A percentile compares a stretch with the other conserved stretches of the same genome.
Conservation (phyloP, 352 stramenopile genomes). For the Proteromonas lacertae region DNA sequence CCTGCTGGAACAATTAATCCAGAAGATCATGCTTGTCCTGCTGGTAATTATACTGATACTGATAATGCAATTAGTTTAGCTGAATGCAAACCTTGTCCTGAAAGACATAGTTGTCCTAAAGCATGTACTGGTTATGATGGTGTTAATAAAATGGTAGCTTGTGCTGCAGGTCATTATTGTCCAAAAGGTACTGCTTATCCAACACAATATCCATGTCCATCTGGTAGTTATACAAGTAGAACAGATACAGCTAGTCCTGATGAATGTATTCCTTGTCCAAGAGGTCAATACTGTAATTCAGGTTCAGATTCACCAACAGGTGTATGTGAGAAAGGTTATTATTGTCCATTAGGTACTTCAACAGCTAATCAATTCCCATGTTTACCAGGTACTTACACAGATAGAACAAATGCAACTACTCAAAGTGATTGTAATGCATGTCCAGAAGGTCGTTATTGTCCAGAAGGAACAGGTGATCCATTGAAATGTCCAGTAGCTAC, state of each 20-base stretch:
- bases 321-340: constrained; percentile 9
- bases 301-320: constrained; percentile 2
- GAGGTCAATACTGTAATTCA: constrained; percentile 26
- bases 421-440: constrained; percentile 1
- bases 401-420: constrained; percentile 2
- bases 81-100: not conserved
- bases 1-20: constrained; percentile 1
- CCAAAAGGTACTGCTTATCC: constrained; percentile 8
- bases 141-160: constrained; percentile 5
- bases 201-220: constrained; percentile 34
- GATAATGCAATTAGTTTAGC: constrained; percentile 25
- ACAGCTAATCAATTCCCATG: constrained; percentile 29
- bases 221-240: constrained; percentile 21
- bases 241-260: constrained; percentile 19
- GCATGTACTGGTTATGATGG: constrained; percentile 1
- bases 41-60: constrained; percentile 13
- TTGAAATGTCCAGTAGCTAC: constrained; percentile 20
- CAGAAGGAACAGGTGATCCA: constrained; percentile 11
- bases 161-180: constrained; percentile 12
- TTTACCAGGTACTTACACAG: constrained; percentile 25
- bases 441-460: too few relatives aligned
- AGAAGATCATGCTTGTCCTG: constrained; percentile 22
- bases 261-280: constrained; percentile 33
- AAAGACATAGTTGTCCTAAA: not conserved
- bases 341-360: constrained; percentile 17